phyloP scores from a whole-genome alignment of 2,329 filamentous ascomycete genomes.

The Fusarium heterosporum region DNA sequence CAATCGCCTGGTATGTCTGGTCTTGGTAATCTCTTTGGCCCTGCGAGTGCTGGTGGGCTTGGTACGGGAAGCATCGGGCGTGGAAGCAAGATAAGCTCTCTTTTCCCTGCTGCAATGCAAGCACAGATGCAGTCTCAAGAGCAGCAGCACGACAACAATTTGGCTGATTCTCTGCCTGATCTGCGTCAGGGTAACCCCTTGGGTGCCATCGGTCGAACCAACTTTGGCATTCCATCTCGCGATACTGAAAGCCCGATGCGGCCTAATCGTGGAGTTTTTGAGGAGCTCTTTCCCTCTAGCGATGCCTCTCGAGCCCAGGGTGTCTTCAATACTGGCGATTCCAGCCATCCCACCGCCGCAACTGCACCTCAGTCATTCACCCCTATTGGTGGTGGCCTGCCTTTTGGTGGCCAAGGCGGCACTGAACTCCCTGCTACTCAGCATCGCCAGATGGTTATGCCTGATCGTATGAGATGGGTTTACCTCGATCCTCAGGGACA shows the following conservation, averaged over 20 bases:
- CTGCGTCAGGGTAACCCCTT: conserved; percentile 71
- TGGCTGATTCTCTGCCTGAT: conserved; percentile 69
- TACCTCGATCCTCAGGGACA: conserved; percentile 95
- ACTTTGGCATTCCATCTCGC: conserved; percentile 65
- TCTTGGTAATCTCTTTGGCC: conserved; percentile 76
- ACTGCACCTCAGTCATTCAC: conserved; percentile 52
- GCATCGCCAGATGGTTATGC: conserved; percentile 96
- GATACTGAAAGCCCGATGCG: conserved; percentile 72
- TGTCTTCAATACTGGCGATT: conserved; percentile 55
- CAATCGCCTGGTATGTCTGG: conserved; percentile 79
- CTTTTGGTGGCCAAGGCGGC: conserved; percentile 52
- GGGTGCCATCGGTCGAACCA: conserved; percentile 73
- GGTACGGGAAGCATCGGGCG: conserved; percentile 76
- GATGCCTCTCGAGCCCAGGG: conserved; percentile 51
- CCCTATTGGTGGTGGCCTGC: conserved; percentile 51
- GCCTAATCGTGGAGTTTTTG: conserved; percentile 65
- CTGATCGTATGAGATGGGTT: conserved; percentile 98
- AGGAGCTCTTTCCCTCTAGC: conserved; percentile 63
- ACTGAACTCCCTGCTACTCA: conserved; percentile 71
- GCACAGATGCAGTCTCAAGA: conserved; percentile 85
- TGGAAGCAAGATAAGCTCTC: conserved; percentile 83
- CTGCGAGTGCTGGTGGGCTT: conserved; percentile 65
- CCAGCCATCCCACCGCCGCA: conserved; percentile 51
- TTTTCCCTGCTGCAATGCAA: conserved; percentile 92
- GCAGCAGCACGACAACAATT: conserved; percentile 72